Base-by-base conservation (phyloP, 2,329 filamentous ascomycete species). In the Penicillium hesseltinei region DNA sequence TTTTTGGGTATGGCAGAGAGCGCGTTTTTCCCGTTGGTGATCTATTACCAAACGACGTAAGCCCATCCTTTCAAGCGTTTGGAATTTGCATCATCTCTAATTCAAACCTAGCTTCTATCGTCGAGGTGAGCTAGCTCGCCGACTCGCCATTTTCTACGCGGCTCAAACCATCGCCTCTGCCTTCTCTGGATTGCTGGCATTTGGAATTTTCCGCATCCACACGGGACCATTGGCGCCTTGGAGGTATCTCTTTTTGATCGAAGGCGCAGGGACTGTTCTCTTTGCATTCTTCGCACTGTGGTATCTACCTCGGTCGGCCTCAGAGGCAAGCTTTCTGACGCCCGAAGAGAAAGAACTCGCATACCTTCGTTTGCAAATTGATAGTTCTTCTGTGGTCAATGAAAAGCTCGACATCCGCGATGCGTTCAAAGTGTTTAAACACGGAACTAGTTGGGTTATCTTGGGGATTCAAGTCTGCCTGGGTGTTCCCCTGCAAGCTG, bases 231-330 rank as follows among this genome's bases (percentile, higher is more conserved):
- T 77, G 1, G 69, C 72, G 6, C 64, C 69, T 49, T 80, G 77
- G 78, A 73, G 78, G 56, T 74, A 79, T 38, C 73, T 81, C 1
- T 80, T 81, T 57, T 65, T 81, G 46, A 73, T 79, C 10, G 77
- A 81, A 60, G 79, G 78, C 0, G 49, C 60, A 1, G 64, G 75
- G 9, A 81, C 79, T 0, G 57, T 78, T 0, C 15, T 72, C 13
- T 67, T 78, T 13, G 76, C 73, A 0, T n/a, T 76, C 5, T 63
- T 75, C 1, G 72, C 75, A 1, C 71, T 75, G 47, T 66, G 74
- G 57, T 75, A 75, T 62, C 67, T 80, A 0, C 77, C 78, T 0
- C 58, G 64, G 2, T 73, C 71, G 1, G 75, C 76, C 0, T 66
- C 70, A 0, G 70, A 70, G 4, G 75, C 77, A 2, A 73, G 68